phyloP scores from a whole-genome alignment of 1,284 basidiomycete genomes.

The Xerocomus minutiporus region DNA sequence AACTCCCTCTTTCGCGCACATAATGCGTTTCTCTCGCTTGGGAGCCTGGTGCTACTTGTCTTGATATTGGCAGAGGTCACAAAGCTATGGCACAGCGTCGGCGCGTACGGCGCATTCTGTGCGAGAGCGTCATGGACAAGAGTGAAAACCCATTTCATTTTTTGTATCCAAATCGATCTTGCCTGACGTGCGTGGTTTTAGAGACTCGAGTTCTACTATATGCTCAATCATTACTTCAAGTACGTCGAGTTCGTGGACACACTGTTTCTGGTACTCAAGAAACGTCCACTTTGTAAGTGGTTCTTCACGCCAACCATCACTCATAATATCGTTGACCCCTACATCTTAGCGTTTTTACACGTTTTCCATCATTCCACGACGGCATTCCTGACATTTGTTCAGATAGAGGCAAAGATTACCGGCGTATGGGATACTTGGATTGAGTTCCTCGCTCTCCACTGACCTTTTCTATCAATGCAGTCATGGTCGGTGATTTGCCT shows the following conservation, averaged over 20 bases:
- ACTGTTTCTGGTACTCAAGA: conserved; percentile 93
- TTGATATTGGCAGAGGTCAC: conserved; percentile 86
- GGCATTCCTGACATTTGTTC: conserved; percentile 88
- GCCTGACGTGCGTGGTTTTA: conserved; percentile 30
- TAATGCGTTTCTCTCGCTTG: conserved; percentile 81
- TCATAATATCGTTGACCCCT: background rate
- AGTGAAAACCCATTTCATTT: conserved; percentile 42
- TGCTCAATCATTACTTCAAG: conserved; percentile 97
- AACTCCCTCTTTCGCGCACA: conserved; percentile 85
- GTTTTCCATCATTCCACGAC: conserved; percentile 98
- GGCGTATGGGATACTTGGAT: conserved; percentile 49
- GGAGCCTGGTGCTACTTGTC: conserved; percentile 75
- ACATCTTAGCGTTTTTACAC: conserved; percentile 80
- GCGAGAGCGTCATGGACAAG: conserved; percentile 74
- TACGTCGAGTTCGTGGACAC: conserved; percentile 93
- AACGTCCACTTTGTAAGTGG: conserved; percentile 84
- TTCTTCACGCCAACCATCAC: background rate
- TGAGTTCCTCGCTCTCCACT: conserved; percentile 9
- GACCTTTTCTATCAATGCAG: conserved; percentile 37
- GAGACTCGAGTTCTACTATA: conserved; percentile 89
- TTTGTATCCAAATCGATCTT: conserved; percentile 1
- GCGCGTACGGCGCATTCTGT: conserved; percentile 80
- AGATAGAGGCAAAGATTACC: conserved; percentile 85
- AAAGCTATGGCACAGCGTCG: conserved; percentile 67
- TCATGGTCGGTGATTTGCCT: conserved; percentile 92